Conservation (phyloP, 352 stramenopile genomes). For the Aphanomyces euteiches region DNA sequence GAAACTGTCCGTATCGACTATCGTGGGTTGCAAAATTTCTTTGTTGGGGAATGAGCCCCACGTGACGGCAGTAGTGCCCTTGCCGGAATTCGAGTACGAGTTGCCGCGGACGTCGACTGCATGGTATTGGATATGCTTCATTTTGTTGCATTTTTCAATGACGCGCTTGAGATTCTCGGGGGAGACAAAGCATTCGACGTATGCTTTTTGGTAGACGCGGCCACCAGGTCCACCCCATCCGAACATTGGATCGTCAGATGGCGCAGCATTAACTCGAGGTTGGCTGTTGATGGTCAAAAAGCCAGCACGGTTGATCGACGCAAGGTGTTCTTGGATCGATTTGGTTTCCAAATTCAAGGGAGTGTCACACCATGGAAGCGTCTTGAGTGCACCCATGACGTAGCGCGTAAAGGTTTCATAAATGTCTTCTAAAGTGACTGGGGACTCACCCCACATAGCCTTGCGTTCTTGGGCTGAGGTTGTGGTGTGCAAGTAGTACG, state of each 20-base stretch:
- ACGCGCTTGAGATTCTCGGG: constrained; percentile 89
- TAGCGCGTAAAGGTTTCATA: constrained; percentile 96
- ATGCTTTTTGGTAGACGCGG: constrained; percentile 98
- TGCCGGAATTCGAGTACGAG: constrained; percentile 86
- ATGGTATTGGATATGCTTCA: constrained; percentile 87
- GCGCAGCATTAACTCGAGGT: constrained; percentile 85
- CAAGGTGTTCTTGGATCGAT: constrained; percentile 77
- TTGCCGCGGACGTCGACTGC: constrained; percentile 87
- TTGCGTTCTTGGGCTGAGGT: constrained; percentile 66
- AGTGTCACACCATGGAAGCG: constrained; percentile 96
- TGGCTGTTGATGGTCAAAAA: constrained; percentile 98
- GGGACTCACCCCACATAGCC: constrained; percentile 93
- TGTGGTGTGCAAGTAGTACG: constrained; percentile 89
- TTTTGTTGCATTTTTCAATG: constrained; percentile 77
- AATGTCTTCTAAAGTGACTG: constrained; percentile 86
- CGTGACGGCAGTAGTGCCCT: constrained; percentile 93
- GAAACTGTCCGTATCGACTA: constrained; percentile 97
- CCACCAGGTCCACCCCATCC: constrained; percentile 95
- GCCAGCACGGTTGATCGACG: constrained; percentile 66
- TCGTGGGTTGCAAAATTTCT: constrained; percentile 95
- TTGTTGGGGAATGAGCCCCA: constrained; percentile 98
- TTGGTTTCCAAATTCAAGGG: constrained; percentile 93
- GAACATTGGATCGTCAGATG: constrained; percentile 90
- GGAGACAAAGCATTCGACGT: constrained; percentile 98
- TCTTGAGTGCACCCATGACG: constrained; percentile 92